These are phyloP conservation scores for Haplosporangium gracile DNA, from an alignment of 192 early-diverging fungal genomes.

Conservation along the genomic window DNA sequence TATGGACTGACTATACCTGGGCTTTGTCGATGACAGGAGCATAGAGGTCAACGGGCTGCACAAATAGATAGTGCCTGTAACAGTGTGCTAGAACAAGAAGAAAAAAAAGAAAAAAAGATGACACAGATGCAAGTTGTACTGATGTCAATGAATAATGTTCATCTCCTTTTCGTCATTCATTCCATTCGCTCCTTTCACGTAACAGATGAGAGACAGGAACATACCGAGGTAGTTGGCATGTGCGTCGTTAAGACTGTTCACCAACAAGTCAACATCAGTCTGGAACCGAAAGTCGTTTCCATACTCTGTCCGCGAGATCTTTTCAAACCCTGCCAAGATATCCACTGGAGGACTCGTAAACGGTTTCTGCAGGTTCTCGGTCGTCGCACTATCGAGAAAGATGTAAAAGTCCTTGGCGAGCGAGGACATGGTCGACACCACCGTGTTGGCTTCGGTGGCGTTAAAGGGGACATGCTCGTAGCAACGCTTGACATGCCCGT, in stretches of 20 bases:
- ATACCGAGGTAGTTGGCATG: constrained; percentile 53
- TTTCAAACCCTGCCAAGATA: constrained; percentile 22
- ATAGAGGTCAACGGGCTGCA: constrained; percentile 45
- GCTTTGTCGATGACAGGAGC: constrained; percentile 34
- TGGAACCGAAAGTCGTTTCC: constrained; percentile 37
- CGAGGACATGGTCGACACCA: constrained; percentile 36
- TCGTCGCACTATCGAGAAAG: constrained; percentile 37
- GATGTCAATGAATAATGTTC: background rate
- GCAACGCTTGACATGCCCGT: constrained; percentile 13
- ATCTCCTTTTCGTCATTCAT: background rate
- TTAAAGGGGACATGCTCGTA: constrained; percentile 38
- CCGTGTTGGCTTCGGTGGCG: constrained; percentile 23
- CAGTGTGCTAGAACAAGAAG: constrained; percentile 20
- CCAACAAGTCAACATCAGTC: constrained; percentile 20
- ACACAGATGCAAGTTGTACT: background rate
- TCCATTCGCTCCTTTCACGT: background rate
- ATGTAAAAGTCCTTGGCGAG: constrained; percentile 43
- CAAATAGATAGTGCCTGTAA: constrained; percentile 40
- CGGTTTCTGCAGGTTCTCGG: constrained; percentile 30
- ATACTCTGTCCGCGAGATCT: constrained; percentile 16
- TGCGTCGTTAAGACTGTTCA: constrained; percentile 39
- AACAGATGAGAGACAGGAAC: background rate
- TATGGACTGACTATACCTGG: constrained; percentile 25
- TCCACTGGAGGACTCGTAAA: constrained; percentile 41
- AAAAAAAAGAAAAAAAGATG: constrained; percentile 4